Evolutionary conservation across 148 eudicot genomes (phyloP).

Genomic region (Rhododendron henanense): DNA sequence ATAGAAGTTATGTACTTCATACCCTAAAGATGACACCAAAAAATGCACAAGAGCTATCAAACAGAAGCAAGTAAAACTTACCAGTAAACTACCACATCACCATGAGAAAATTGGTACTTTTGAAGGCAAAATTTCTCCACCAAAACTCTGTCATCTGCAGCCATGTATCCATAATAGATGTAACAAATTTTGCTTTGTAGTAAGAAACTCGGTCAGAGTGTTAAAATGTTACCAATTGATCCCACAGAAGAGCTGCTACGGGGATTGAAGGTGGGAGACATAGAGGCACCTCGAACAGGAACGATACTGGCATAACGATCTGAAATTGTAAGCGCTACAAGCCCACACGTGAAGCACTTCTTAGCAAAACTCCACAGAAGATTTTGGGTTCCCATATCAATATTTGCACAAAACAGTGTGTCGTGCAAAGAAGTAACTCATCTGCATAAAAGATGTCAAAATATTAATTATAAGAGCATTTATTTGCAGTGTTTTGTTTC

Average conservation of each 20-base stretch:
- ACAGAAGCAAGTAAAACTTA: slow-evolving; percentile 26
- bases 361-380: slow-evolving; percentile 58
- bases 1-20: not conserved
- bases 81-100: slow-evolving; percentile 91
- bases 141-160: slow-evolving; percentile 74
- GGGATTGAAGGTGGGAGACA: slow-evolving; percentile 95
- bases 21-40: not conserved
- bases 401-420: slow-evolving; percentile 9
- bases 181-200: not conserved
- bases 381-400: slow-evolving; percentile 45
- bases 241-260: slow-evolving; percentile 25
- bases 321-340: slow-evolving; percentile 63
- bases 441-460: slow-evolving; percentile 14
- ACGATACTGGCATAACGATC: slow-evolving; percentile 62
- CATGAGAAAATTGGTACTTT: slow-evolving; percentile 70
- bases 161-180: not conserved
- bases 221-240: slow-evolving; percentile 27
- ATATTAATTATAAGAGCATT: not conserved
- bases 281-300: slow-evolving; percentile 61
- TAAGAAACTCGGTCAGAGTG: not conserved
- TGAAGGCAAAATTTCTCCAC: slow-evolving; percentile 82
- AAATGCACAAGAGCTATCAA: not conserved
- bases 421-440: slow-evolving; percentile 26
- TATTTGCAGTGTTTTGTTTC: not conserved
- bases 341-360: slow-evolving; percentile 53